Percentiles rank a stretch among this genome's conserved stretches.
Evolutionary conservation across 2,329 filamentous ascomycete species (phyloP).

Genomic region (Chaetomium sp.): DNA sequence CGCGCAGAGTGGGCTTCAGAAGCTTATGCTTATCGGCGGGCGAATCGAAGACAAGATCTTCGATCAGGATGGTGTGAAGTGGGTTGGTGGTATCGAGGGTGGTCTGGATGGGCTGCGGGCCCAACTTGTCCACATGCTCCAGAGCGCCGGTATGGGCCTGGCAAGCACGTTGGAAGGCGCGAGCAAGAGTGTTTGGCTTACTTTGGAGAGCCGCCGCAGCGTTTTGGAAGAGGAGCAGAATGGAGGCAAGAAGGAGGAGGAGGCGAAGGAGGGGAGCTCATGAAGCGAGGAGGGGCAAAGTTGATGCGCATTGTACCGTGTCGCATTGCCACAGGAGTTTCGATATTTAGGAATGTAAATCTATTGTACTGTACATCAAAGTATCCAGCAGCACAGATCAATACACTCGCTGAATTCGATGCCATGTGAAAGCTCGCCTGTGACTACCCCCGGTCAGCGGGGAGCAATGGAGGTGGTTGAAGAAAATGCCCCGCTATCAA

Average conservation of each 20-base stretch:
- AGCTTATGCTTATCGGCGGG: slow-evolving; percentile 80
- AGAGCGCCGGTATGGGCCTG: slow-evolving; percentile 70
- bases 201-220: slow-evolving; percentile 72
- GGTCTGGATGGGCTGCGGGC: slow-evolving; percentile 74
- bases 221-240: slow-evolving; percentile 69
- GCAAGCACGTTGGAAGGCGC: slow-evolving; percentile 74
- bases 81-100: slow-evolving; percentile 68
- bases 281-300: background rate
- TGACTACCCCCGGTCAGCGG: background rate
- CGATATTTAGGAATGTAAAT: slow-evolving; percentile 16
- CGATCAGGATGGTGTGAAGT: slow-evolving; percentile 61
- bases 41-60: slow-evolving; percentile 81
- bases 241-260: slow-evolving; percentile 25
- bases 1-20: slow-evolving; percentile 77
- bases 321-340: slow-evolving; percentile 11
- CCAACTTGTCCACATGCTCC: slow-evolving; percentile 74
- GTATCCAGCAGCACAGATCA: too few species aligned
- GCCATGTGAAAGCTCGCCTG: background rate
- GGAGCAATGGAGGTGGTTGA: background rate
- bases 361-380: slow-evolving; percentile 13
- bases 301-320: slow-evolving; percentile 7
- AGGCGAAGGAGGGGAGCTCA: slow-evolving; percentile 24
- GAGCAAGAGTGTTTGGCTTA: slow-evolving; percentile 76
- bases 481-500: slow-evolving; percentile 2
- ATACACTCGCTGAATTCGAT: too few species aligned